Evolutionary conservation across 192 early-diverging fungal genomes (phyloP).

Genomic region (Backusella westeae): DNA sequence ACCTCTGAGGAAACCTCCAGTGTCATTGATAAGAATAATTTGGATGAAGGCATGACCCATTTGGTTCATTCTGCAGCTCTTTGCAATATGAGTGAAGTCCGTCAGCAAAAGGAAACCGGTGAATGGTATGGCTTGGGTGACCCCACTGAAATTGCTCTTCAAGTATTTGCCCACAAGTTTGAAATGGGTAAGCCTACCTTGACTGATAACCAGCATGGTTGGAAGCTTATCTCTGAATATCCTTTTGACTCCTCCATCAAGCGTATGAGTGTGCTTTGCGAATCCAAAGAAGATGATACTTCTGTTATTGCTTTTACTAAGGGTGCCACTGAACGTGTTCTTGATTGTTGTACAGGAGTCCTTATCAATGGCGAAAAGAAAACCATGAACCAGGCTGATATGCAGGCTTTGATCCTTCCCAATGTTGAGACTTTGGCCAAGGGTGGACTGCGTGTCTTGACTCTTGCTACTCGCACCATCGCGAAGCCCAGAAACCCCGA

Average conservation of each 20-base stretch:
- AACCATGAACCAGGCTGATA: neutral
- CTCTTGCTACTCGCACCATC: conserved; percentile 52
- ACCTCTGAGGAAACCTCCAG: conserved; percentile 18
- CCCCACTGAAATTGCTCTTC: conserved; percentile 88
- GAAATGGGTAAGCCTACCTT: conserved; percentile 72
- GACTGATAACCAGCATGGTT: conserved; percentile 20
- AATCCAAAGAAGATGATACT: conserved; percentile 31
- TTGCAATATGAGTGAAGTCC: conserved; percentile 84
- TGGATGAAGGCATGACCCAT: conserved; percentile 38
- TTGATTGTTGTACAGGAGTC: conserved; percentile 62
- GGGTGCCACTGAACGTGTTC: conserved; percentile 90
- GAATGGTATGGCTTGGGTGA: conserved; percentile 55
- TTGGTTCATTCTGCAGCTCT: conserved; percentile 64
- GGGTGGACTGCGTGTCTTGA: conserved; percentile 80
- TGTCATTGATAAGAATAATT: conserved; percentile 1
- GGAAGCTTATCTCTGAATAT: conserved; percentile 59
- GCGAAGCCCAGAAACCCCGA: conserved; percentile 37
- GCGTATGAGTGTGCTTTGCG: conserved; percentile 88
- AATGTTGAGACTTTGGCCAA: conserved; percentile 69
- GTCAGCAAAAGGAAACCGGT: conserved; percentile 41
- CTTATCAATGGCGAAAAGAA: conserved; percentile 42
- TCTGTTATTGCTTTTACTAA: conserved; percentile 68
- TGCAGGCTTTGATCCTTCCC: conserved; percentile 49
- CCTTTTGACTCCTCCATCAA: conserved; percentile 79
- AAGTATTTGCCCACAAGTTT: conserved; percentile 80